Evolutionary conservation across 768 basidiomycete genomes (phyloP), one percentile per base, ranked within the genome.

Genomic region (Rhizopogon vesiculosus): DNA sequence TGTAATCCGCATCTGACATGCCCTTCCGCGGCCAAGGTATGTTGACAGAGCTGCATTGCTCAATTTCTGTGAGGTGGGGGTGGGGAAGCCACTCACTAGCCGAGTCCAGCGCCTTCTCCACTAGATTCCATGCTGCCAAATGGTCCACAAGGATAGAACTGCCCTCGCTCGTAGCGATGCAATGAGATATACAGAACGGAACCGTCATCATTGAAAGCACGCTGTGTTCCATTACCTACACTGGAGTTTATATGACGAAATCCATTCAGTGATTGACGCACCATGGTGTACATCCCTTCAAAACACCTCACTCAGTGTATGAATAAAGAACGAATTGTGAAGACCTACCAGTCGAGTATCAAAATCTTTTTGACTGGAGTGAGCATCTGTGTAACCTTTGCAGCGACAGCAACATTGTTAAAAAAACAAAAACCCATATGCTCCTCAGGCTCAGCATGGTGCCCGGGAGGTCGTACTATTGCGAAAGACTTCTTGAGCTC

Each of bases 341-440:
- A 29, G 42, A 74, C 87, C 61, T 65, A 97, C 96, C 97, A 99
- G 67, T 99, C 97, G 31, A 99, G 73, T 61, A 99, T 98, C 59
- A 99, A 66, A 13, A 98, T 86, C 66, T 81, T 90, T 69, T 87
- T 90, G 57, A 92, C 72, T 6, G 78, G 66, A 2, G 89, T 88
- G 53, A 77, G 62, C 59, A 87, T 74, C 66, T 91, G 87, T 18
- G 90, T 84, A 25, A 93, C 89, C 64, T 84, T 83, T 18, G 92
- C 82, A 1, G 95, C 95, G 15, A 99, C 90, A 0, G 97, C 89
- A 35, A 96, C 94, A 66, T 99, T 99, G 71, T 99, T 99, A 76
- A 94, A 97, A 76, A 99, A 97, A 72, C 97, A 98, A 70, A 99
- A 99, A 1, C 97, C 97, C 95, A 98, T 98, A 60, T 93, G 91